A percentile compares a stretch with the other conserved stretches of the same genome.
phyloP scores from a whole-genome alignment of 768 basidiomycete genomes.

The Phanerochaete sordida region DNA sequence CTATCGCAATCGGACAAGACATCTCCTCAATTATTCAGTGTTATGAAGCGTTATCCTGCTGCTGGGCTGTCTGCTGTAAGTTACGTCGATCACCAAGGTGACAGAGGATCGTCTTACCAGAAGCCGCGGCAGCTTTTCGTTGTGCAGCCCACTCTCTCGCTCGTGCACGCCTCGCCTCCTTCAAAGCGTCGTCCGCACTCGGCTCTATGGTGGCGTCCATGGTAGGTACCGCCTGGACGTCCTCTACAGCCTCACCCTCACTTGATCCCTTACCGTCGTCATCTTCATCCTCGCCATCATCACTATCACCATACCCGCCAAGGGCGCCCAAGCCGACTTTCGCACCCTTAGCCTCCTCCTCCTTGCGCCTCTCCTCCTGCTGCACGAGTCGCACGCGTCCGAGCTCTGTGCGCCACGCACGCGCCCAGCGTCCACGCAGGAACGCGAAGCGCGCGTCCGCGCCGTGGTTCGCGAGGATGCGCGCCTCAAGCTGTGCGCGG shows the following conservation, averaged over 20 bases:
- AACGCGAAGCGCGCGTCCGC: constrained; percentile 78
- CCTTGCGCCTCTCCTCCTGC: constrained; percentile 20
- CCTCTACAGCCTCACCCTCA: neutral
- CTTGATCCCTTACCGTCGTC: constrained; percentile 5
- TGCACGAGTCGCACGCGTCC: constrained; percentile 37
- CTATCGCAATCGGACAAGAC: no score
- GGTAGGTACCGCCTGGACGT: neutral
- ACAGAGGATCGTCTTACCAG: no score
- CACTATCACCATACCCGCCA: constrained; percentile 47
- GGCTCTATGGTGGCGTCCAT: neutral
- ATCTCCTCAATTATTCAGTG: no score
- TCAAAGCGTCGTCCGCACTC: constrained; percentile 26
- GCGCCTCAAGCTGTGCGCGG: constrained; percentile 78
- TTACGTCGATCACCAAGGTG: no score
- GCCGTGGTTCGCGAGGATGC: constrained; percentile 85
- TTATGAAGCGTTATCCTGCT: no score
- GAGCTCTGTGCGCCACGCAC: constrained; percentile 58
- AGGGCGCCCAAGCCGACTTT: constrained; percentile 41
- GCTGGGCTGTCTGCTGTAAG: no score
- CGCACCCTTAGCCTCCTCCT: constrained; percentile 21
- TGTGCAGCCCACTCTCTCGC: constrained; percentile 58
- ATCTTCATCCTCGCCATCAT: constrained; percentile 24
- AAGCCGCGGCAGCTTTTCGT: constrained; percentile 32
- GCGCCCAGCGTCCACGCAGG: constrained; percentile 71
- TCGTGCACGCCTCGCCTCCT: constrained; percentile 49